Base-by-base conservation (phyloP, 2,329 filamentous ascomycete genomes). In the Xylariaceae sp. region DNA sequence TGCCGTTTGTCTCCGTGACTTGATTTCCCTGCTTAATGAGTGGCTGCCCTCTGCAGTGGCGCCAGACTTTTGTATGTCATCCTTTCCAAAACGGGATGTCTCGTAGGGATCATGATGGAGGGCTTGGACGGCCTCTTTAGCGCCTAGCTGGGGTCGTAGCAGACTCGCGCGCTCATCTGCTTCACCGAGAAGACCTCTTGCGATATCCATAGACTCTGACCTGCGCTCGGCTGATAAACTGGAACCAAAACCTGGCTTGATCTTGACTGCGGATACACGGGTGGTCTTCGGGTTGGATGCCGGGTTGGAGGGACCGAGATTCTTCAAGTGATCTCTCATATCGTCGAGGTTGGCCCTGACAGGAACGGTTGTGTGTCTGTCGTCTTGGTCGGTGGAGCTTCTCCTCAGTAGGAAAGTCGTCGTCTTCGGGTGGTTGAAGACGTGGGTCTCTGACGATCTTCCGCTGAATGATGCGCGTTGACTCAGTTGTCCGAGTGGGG, bases 301-400 rank as follows among this genome's bases (percentile, higher is more conserved):
- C 17, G 82, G 81, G 68, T 88, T 89, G 1, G 85, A 87, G 0
- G 86, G 86, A 0, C 86, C 86, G 0, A 88, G 80, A 62, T 84
- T 81, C 64, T 84, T 86, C 50, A 88, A 75, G 64, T 87, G 83
- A 67, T 84, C 80, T 66, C 78, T 80, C 75, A 87, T 83, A 55
- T 88, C 84, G 55, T 83, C 79, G 35, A 86, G 75, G 55, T 84
- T 87, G 4, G 83, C 81, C 65, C 84, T 81, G 4, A 87, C 76
- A 1, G 84, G 76, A 5, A 87, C 76, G 0, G 78, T 75, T 0
- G 75, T 75, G 45, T 73, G 75, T n/a, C 78, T 77, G 18, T 82
- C 82, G 55, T 86, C 83, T 1, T 78, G 73, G 3, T 80, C 82
- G 45, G 77, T 75, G 2, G 83, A 86, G 61, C 77, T 79, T 65